Percentiles rank a stretch among this genome's conserved stretches.
phyloP scores from a whole-genome alignment of 1,284 basidiomycete species.

The Porogramme epimiltina region DNA sequence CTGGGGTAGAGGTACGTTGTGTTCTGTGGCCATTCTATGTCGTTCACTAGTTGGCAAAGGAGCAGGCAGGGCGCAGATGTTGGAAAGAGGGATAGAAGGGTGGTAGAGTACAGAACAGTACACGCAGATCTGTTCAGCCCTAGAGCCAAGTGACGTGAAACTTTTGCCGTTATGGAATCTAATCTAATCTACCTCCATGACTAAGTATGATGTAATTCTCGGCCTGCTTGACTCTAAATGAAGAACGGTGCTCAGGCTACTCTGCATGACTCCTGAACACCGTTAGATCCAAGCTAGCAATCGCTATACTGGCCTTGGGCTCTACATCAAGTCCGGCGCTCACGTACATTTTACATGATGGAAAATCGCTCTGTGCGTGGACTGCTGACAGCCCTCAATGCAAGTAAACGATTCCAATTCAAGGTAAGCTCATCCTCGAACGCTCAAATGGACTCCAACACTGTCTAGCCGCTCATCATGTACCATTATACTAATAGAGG shows the following conservation, averaged over 20 bases:
- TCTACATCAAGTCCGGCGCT: too few species aligned
- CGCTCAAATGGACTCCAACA: too few species aligned
- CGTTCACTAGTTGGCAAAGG: neutral
- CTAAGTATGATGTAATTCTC: too few species aligned
- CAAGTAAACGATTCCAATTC: slow-evolving; percentile 57
- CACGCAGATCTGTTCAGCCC: too few species aligned
- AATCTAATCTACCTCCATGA: too few species aligned
- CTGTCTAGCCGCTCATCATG: neutral
- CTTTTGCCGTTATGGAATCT: neutral
- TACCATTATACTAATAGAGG: slow-evolving; percentile 34
- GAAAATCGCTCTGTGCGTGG: too few species aligned
- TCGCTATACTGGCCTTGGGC: too few species aligned
- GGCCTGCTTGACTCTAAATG: too few species aligned
- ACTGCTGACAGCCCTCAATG: slow-evolving; percentile 62
- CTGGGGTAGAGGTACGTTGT: slow-evolving; percentile 28
- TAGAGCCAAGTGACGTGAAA: too few species aligned
- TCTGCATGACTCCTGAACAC: too few species aligned
- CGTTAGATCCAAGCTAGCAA: too few species aligned
- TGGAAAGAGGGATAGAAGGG: neutral
- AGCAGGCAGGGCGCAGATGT: neutral
- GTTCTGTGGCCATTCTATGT: slow-evolving; percentile 4
- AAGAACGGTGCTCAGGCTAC: too few species aligned
- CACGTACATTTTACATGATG: neutral
- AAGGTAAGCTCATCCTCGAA: slow-evolving; percentile 49
- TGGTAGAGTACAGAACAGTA: neutral